Conservation (phyloP, 257 asterid genomes). For the Echites panduratus region DNA sequence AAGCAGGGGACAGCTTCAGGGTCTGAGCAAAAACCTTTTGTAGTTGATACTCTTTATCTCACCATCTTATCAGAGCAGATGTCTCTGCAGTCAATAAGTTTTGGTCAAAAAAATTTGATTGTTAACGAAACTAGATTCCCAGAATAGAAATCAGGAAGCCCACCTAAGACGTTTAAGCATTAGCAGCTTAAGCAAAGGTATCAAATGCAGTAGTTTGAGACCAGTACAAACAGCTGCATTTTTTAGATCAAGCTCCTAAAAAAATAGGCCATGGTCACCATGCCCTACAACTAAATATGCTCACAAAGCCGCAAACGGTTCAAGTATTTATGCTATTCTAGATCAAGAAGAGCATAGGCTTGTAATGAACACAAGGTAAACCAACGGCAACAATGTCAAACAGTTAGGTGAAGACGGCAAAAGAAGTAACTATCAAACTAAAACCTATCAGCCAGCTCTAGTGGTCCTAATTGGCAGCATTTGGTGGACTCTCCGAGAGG, state of each 20-base stretch:
- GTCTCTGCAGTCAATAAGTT: background rate
- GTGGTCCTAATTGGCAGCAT: background rate
- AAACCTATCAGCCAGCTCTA: background rate
- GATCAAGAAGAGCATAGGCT: background rate
- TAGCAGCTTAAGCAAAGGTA: background rate
- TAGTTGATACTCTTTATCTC: background rate
- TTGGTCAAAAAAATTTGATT: background rate
- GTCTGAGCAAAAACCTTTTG: background rate
- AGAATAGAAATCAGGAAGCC: background rate
- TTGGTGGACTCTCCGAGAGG: background rate
- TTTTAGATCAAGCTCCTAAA: background rate
- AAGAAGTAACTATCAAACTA: background rate
- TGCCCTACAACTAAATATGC: background rate
- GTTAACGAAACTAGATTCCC: background rate
- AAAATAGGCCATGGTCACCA: background rate
- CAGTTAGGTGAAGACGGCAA: slow-evolving; percentile 7
- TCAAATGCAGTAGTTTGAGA: background rate
- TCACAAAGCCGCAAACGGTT: too few relatives aligned
- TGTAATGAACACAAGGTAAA: background rate
- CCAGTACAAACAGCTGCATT: background rate
- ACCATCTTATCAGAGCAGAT: background rate
- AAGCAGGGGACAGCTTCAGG: background rate
- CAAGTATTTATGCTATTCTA: background rate
- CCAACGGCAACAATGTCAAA: background rate
- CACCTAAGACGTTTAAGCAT: background rate